Conservation (phyloP, 78 protist species). For the Dictyostelium capitatum region DNA sequence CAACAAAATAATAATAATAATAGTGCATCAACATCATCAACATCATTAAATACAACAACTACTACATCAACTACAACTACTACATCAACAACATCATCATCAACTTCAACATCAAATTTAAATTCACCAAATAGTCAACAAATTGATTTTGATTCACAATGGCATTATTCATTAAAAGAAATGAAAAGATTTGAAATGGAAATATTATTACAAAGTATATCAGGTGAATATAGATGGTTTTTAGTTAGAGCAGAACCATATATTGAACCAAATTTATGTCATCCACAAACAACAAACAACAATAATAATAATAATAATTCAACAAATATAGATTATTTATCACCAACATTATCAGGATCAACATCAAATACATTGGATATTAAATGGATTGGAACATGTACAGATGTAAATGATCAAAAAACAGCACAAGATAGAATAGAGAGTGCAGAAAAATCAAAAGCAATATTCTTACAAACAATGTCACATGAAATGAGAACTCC, state of each 20-base stretch:
- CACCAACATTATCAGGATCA: background rate
- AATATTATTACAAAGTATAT: constrained; percentile 3
- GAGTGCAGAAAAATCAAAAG: constrained; percentile 28
- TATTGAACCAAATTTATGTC: constrained; percentile 1
- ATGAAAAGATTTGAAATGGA: constrained; percentile 47
- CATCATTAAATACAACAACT: background rate
- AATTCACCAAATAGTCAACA: background rate
- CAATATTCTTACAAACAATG: constrained; percentile 32
- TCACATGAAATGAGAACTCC: constrained; percentile 76
- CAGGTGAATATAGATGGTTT: constrained; percentile 55
- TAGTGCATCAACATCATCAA: background rate
- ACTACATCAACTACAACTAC: background rate
- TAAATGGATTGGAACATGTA: constrained; percentile 62
- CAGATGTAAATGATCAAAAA: constrained; percentile 53
- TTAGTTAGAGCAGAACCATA: constrained; percentile 49
- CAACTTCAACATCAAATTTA: background rate
- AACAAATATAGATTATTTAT: background rate
- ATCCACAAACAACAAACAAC: background rate
- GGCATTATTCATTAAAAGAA: constrained; percentile 5
- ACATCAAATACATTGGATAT: background rate
- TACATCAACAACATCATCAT: background rate
- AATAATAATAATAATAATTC: background rate
- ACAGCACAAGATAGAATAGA: constrained; percentile 58
- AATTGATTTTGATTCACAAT: constrained; percentile 25
- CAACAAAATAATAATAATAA: constrained; percentile 4